Base-by-base conservation (phyloP, 257 asterid genomes). In the Linaria vulgaris region DNA sequence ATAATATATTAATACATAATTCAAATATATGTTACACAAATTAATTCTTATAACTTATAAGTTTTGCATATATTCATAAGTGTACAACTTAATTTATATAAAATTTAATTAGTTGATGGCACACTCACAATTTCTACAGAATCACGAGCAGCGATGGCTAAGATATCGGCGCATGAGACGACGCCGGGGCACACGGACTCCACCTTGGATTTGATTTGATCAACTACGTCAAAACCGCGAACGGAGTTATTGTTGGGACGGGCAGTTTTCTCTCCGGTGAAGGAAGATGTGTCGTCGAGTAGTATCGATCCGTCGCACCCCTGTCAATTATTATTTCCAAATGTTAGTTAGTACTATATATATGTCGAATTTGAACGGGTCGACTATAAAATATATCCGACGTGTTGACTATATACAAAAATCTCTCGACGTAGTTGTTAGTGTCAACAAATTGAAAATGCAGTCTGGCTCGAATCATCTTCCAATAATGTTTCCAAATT, bases 281-380 rank as follows among this genome's bases (percentile, higher is more conserved):
- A 66, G 0, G 82, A 60, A 1, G 84, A 20, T 1, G 81, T 85
- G 66, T 79, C 86, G 16, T 85, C 81, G 14, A 85, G 43, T 1
- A 85, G 74, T 31, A 85, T 20, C 0, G 91, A 85, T 25, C 76
- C 91, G 49, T 84, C 91, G 44, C 91, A 84, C 3, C 91, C 91
- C 91, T 84, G 37, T 12, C 59, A 6, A 45, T 14, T 20, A 48
- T 48, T 16, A 48, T 17, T n/a, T n/a, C n/a, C 34, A 2, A 27
- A 16, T 48, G 9, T 34, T 3, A 3, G 6, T 34, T 1, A n/a
- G n/a, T n/a, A 34, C 10, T 34, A 3, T 34, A 34, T 34, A 7
- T 34, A 34, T 7, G 41, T 34, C n/a, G n/a, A n/a, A n/a, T n/a
- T 34, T 3, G 41, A 34, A 34, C 9, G 9, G 9, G 41, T 34